Base-by-base conservation (phyloP, 208 protist species). In the Porcisia deanei region DNA sequence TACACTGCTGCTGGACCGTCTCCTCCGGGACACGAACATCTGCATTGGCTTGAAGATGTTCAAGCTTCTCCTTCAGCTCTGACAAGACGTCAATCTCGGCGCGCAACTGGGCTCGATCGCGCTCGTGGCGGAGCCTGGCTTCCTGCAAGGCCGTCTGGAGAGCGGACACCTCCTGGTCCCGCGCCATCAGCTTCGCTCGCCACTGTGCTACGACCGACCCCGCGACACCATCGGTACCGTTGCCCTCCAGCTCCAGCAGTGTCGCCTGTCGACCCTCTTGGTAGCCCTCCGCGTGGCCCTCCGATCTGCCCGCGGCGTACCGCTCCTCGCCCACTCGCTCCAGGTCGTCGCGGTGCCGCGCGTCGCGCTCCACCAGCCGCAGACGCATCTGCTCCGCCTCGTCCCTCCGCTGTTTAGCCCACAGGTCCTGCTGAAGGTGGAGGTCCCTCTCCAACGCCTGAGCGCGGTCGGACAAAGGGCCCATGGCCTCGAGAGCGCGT, bases 401-500 rank as follows among this genome's bases (percentile, higher is more conserved):
- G n/a, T 96, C 85, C 22, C 52, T 65, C 45, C 90, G 69, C 12
- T 86, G 83, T 20, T 80, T 65, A 30, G 65, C 60, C 71, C 76
- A 72, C 30, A 91, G 71, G 37, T 93, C 85, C 57, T 86, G 81
- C 75, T 94, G 85, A 37, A 92, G 79, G 55, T 60, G 76, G 39
- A 93, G 43, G 67, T 96, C 88, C 34, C 71, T 88, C 75, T 96
- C 79, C 53, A 94, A 64, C 47, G 71, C 72, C 22, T 82, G 81
- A 16, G 83, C 77, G 67, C 83, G 73, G 64, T 96, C 89, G 52
- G 87, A 81, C n/a, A 84, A 86, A n/a, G 81, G 80, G 39, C 87
- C 81, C 54, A 96, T 90, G 55, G 82, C 81, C 69, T 93, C 87
- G 39, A 96, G 85, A 45, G 91, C 89, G 8, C 82, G 83, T 45